Evolutionary conservation across 306 rosid species (phyloP), one percentile per base, ranked within the genome.

Genomic region (Abrus pulchellus): DNA sequence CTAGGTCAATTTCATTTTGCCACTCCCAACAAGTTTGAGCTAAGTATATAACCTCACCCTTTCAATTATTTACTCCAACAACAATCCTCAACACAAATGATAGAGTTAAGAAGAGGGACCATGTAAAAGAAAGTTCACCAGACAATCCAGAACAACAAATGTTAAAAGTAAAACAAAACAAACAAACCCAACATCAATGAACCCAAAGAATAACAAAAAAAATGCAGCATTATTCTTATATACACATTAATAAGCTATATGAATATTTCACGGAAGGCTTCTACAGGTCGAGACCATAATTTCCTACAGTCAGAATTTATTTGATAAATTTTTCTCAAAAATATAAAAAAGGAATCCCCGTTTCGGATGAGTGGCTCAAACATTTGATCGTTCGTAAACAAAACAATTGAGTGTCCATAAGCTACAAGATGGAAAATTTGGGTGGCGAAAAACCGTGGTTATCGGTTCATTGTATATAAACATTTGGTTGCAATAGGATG

Each of bases 21-120:
- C 70, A 72, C 53, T 66, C 71, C 68, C 52, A 56, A 76, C 70
- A 4, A 65, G 36, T 55, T 78, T 67, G 43, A 60, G 44, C 49
- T 11, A 40, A 34, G n/a, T 2, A 73, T 50, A 73, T 29, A 59
- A 60, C 10, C 50, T 34, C 63, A 28, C 44, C 53, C 41, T 41
- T 71, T 57, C 67, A 67, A 79, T 7, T 53, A 33, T 40, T 49
- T 54, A 43, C 40, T 30, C 33, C 54, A 41, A 43, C 64, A 63
- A 52, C 38, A 62, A 33, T 45, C 49, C 64, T 56, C 48, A 75
- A 1, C 55, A 61, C 45, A 62, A 34, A 65, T 11, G 57, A 36
- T 50, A 53, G 36, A 54, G 1, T 20, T 33, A 53, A 5, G 11
- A 13, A 74, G 1, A 3, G 0, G 47, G 45, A 30, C 68, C 28